Evolutionary conservation across 352 stramenopile species (phyloP).

Genomic region (Pythium monospermum): DNA sequence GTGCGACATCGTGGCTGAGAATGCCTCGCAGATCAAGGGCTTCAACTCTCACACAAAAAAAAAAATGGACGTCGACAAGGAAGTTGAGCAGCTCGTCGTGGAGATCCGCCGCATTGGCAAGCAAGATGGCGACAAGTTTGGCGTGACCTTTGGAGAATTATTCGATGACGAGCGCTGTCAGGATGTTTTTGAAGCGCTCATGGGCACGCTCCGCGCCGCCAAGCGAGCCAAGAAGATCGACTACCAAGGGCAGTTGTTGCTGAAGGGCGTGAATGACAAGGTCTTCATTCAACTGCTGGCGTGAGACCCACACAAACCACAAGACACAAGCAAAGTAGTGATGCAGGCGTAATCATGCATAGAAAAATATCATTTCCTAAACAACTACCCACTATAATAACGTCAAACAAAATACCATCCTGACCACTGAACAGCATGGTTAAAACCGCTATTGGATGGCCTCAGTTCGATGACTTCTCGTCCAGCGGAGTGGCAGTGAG

Average conservation of each 20-base stretch:
- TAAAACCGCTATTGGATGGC: too few relatives aligned
- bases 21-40: too few relatives aligned
- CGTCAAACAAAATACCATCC: too few relatives aligned
- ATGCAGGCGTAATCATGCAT: too few relatives aligned
- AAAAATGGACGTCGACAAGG: constrained; percentile 59
- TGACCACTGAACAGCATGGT: too few relatives aligned
- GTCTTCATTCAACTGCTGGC: constrained; percentile 65
- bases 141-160: constrained; percentile 68
- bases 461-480: too few relatives aligned
- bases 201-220: constrained; percentile 77
- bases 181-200: constrained; percentile 74
- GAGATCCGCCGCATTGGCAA: constrained; percentile 64
- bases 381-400: too few relatives aligned
- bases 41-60: too few relatives aligned
- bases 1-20: constrained; percentile 8
- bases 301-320: constrained; percentile 5
- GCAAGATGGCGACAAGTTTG: constrained; percentile 45
- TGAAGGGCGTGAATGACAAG: constrained; percentile 80
- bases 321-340: constrained; percentile 3
- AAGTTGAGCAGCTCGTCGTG: constrained; percentile 60
- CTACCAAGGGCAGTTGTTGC: constrained; percentile 73
- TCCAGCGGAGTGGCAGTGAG: too few relatives aligned
- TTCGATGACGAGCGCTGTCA: constrained; percentile 83
- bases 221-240: constrained; percentile 74
- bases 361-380: too few relatives aligned